Percentiles rank a stretch among this genome's conserved stretches.
Conservation (phyloP, 2,329 filamentous ascomycete genomes). For the Nemania abortiva region DNA sequence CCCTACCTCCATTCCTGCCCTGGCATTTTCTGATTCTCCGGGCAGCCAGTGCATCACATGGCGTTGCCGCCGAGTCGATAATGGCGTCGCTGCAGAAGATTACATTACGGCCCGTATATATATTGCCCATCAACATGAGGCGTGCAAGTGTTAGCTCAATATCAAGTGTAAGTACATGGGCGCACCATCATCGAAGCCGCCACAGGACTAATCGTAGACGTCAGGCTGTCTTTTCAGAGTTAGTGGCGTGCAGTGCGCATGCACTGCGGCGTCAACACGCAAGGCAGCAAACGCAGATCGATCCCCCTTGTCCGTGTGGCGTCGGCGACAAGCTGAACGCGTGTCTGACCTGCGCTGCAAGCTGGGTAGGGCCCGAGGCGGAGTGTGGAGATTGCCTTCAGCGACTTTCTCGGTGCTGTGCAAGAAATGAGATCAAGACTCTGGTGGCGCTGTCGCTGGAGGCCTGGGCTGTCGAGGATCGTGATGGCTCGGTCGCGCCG, state of each 20-base stretch:
- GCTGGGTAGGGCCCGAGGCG: background rate
- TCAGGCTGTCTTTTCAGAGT: constrained; percentile 3
- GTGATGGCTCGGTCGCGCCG: background rate
- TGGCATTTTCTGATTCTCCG: background rate
- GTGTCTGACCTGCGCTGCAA: background rate
- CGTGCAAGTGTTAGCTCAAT: background rate
- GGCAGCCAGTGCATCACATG: background rate
- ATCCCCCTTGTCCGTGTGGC: background rate
- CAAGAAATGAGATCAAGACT: background rate
- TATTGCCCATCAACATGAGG: constrained; percentile 9
- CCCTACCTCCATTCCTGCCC: background rate
- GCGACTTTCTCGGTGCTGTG: background rate
- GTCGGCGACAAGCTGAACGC: background rate
- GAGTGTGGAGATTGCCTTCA: background rate
- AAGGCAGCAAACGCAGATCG: background rate
- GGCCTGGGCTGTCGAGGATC: background rate
- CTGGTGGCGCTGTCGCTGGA: background rate
- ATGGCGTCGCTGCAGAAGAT: background rate
- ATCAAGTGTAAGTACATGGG: background rate
- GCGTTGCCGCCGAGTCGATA: background rate
- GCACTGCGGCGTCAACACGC: background rate
- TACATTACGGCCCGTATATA: constrained; percentile 1
- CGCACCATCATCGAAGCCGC: constrained; percentile 4
- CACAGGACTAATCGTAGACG: background rate
- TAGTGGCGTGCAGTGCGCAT: background rate